phyloP scores from a whole-genome alignment of 345 rosid species.

The rapeseed (Brassica napus) region Da-Ae NC_063452.1:61564501-61565000 shows the following conservation, averaged over 20 bases:
- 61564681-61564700: neutral
- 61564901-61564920: too few species aligned
- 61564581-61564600: slow-evolving; percentile 68
- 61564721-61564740: neutral
- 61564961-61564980: neutral
- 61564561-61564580: slow-evolving; percentile 74
- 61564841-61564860: neutral
- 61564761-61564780: neutral
- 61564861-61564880: neutral
- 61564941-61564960: neutral
- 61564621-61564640: slow-evolving; percentile 46
- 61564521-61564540: slow-evolving; percentile 35
- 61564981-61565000: neutral
- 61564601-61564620: slow-evolving; percentile 94
- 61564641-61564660: neutral
- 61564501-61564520: slow-evolving; percentile 44
- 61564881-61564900: neutral
- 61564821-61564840: neutral
- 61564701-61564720: neutral
- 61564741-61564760: slow-evolving; percentile 16
- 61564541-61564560: slow-evolving; percentile 43
- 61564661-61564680: neutral
- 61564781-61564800: neutral
- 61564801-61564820: neutral
- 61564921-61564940: too few species aligned